Percentiles rank a stretch among this genome's conserved stretches.
These are phyloP conservation scores for Phytophthora ohioensis DNA, from an alignment of 352 stramenopile species.

Conservation along the genomic window DNA sequence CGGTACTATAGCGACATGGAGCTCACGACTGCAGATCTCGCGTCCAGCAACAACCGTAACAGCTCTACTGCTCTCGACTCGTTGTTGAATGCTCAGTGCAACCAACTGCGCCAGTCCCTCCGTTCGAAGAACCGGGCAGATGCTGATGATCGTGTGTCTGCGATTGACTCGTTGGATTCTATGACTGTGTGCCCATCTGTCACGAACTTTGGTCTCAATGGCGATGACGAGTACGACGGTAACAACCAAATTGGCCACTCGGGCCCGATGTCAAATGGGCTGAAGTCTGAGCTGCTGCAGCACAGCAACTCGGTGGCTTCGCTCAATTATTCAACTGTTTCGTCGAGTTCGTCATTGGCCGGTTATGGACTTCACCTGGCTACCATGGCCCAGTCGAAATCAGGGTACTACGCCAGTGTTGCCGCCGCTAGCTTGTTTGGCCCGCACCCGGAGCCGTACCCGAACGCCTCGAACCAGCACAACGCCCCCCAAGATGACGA, in stretches of 20 bases:
- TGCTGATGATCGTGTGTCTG: constrained; percentile 30
- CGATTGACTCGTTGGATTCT: constrained; percentile 42
- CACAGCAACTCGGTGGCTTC: constrained; percentile 49
- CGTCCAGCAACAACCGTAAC: constrained; percentile 23
- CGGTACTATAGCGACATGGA: constrained; percentile 38
- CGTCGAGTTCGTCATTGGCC: constrained; percentile 53
- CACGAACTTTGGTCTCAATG: constrained; percentile 26
- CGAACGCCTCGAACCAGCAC: constrained; percentile 35
- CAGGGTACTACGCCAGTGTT: constrained; percentile 37
- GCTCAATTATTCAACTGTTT: constrained; percentile 57
- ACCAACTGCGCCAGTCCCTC: constrained; percentile 39
- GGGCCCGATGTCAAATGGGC: constrained; percentile 6
- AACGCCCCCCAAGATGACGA: constrained; percentile 21
- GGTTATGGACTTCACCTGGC: constrained; percentile 52
- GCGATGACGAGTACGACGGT: constrained; percentile 37
- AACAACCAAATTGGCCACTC: constrained; percentile 47
- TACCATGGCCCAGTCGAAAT: constrained; percentile 47
- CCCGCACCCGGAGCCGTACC: constrained; percentile 44
- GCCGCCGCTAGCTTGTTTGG: constrained; percentile 44
- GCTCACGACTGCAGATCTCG: constrained; percentile 40
- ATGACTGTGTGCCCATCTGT: constrained; percentile 41
- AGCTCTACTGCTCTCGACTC: constrained; percentile 32
- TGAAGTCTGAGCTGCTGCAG: constrained; percentile 38
- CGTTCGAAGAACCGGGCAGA: constrained; percentile 27
- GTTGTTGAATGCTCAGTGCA: constrained; percentile 43